phyloP scores from a whole-genome alignment of 1,284 basidiomycete genomes.

The Leccinum cinnamomeum region DNA sequence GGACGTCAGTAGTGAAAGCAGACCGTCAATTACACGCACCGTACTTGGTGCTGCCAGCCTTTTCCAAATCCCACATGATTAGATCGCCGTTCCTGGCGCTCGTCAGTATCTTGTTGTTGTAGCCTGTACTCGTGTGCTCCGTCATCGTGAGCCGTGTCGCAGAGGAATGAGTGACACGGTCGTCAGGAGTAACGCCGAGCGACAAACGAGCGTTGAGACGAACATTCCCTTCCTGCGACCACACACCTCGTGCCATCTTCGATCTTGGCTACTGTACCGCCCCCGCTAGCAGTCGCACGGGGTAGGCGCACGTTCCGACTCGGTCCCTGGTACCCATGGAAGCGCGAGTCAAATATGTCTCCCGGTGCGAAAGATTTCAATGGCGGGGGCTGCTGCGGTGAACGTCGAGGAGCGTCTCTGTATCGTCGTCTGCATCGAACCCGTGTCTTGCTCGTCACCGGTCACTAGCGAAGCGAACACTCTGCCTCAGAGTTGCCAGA shows the following conservation, averaged over 20 bases:
- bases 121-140: slow-evolving; percentile 44
- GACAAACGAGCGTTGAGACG: slow-evolving; percentile 27
- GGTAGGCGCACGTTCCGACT: slow-evolving; percentile 56
- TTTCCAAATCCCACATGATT: slow-evolving; percentile 82
- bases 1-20: slow-evolving; percentile 16
- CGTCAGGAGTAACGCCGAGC: slow-evolving; percentile 12
- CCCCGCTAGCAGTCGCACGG: slow-evolving; percentile 55
- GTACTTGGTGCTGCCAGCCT: slow-evolving; percentile 64
- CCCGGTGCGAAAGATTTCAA: slow-evolving; percentile 9
- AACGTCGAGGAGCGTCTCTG: slow-evolving; percentile 33
- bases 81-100: slow-evolving; percentile 83
- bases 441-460: slow-evolving; percentile 2
- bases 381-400: slow-evolving; percentile 9
- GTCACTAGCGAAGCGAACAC: background rate
- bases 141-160: background rate
- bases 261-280: slow-evolving; percentile 63
- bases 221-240: slow-evolving; percentile 74
- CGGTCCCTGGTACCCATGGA: slow-evolving; percentile 46
- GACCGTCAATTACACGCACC: slow-evolving; percentile 45
- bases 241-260: slow-evolving; percentile 66
- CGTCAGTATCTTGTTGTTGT: slow-evolving; percentile 78
- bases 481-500: slow-evolving; percentile 5
- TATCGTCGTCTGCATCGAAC: slow-evolving; percentile 7
- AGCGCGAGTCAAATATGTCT: slow-evolving; percentile 44
- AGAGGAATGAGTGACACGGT: slow-evolving; percentile 7